These are phyloP conservation scores for Nemania sp. DNA, from an alignment of 2,329 filamentous ascomycete genomes.

Conservation along the genomic window DNA sequence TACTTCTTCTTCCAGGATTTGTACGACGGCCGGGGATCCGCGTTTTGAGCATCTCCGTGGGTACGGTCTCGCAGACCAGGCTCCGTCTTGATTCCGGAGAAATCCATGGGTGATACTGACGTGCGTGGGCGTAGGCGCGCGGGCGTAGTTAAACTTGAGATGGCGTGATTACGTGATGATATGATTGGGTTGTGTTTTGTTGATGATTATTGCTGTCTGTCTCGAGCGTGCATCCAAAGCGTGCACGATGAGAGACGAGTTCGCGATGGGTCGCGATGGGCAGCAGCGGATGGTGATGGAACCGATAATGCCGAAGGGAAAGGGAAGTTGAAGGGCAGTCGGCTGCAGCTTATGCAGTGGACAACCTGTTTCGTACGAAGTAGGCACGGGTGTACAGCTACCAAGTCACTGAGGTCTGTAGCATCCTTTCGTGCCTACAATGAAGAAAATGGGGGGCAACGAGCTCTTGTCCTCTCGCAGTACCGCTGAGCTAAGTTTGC, in stretches of 20 bases:
- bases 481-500: conserved; percentile 18
- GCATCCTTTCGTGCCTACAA: too few species aligned
- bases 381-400: not conserved
- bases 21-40: conserved; percentile 57
- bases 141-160: too few species aligned
- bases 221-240: too few species aligned
- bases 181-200: too few species aligned
- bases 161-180: too few species aligned
- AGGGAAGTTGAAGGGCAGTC: conserved; percentile 4
- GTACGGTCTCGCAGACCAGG: conserved; percentile 41
- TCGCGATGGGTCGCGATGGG: not conserved
- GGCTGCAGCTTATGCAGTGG: too few species aligned
- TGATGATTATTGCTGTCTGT: too few species aligned
- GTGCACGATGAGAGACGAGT: too few species aligned
- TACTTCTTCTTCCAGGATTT: conserved; percentile 92
- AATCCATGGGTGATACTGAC: conserved; percentile 33
- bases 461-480: conserved; percentile 15
- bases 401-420: not conserved
- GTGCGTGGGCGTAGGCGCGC: not conserved
- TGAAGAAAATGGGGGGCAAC: conserved; percentile 13
- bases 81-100: conserved; percentile 36
- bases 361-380: not conserved
- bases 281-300: not conserved
- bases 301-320: not conserved
- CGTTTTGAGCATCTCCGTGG: conserved; percentile 42